These are phyloP conservation scores for Psidium guajava DNA, from an alignment of 345 rosid genomes.

Conservation along the genomic window DNA sequence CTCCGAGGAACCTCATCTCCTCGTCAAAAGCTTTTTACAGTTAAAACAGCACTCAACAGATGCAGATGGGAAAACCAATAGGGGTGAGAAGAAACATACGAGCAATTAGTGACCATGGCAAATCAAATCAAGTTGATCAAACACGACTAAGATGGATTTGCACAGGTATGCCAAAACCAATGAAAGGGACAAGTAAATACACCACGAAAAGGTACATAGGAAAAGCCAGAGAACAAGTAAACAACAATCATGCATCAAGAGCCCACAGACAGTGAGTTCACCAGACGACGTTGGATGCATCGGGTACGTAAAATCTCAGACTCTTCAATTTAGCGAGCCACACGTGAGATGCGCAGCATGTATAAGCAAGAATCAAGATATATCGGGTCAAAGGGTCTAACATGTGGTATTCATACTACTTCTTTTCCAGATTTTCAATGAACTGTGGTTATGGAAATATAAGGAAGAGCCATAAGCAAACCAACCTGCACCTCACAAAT, in stretches of 20 bases:
- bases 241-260: background rate
- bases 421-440: background rate
- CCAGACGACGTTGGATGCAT: background rate
- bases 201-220: background rate
- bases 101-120: background rate
- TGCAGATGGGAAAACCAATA: background rate
- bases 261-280: background rate
- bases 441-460: background rate
- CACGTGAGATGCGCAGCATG: background rate
- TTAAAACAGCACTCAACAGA: background rate
- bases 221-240: background rate
- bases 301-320: background rate
- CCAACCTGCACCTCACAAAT: constrained; percentile 12
- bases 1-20: background rate
- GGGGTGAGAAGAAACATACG: background rate
- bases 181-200: background rate
- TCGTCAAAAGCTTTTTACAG: background rate
- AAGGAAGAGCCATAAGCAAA: background rate
- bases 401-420: background rate
- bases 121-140: background rate
- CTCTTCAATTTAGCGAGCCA: background rate
- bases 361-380: background rate
- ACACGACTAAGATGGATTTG: background rate
- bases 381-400: constrained; percentile 18
- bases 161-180: background rate